Evolutionary conservation across 2,329 filamentous ascomycete species (phyloP).

Genomic region (Dryadomyces sulphureus): DNA sequence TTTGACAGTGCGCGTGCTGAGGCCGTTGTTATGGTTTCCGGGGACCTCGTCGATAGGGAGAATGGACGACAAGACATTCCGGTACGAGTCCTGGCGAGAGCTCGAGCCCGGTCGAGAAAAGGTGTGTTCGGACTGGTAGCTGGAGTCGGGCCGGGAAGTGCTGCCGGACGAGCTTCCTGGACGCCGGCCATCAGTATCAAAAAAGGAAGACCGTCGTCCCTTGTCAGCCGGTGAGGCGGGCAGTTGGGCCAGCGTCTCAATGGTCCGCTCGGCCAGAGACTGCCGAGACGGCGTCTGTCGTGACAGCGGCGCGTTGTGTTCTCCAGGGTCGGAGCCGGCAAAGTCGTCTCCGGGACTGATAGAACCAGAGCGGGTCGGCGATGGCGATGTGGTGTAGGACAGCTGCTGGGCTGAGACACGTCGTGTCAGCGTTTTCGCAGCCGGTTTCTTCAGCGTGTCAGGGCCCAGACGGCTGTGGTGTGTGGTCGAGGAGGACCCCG

Average conservation of each 20-base stretch:
- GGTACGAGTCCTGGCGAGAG: conserved; percentile 32
- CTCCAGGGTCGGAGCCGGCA: background rate
- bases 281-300: conserved; percentile 21
- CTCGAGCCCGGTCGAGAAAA: conserved; percentile 40
- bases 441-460: conserved; percentile 6
- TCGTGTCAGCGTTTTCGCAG: conserved; percentile 6
- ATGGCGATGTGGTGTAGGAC: background rate
- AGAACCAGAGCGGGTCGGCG: conserved; percentile 8
- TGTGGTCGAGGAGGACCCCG: background rate
- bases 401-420: conserved; percentile 7
- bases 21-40: background rate
- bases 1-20: background rate
- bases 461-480: too few species aligned
- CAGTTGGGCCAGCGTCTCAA: conserved; percentile 67
- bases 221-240: conserved; percentile 58
- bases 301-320: background rate
- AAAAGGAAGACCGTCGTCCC: conserved; percentile 58
- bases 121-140: conserved; percentile 38
- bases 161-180: conserved; percentile 17
- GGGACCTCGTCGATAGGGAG: conserved; percentile 27
- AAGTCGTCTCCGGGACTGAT: background rate
- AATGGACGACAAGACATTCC: conserved; percentile 18
- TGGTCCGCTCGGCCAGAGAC: conserved; percentile 69
- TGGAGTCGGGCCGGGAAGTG: conserved; percentile 39
- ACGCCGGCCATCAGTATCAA: conserved; percentile 39